Evolutionary conservation across 371 early-diverging fungal genomes (phyloP).

Genomic region (Nematocida parisii): DNA sequence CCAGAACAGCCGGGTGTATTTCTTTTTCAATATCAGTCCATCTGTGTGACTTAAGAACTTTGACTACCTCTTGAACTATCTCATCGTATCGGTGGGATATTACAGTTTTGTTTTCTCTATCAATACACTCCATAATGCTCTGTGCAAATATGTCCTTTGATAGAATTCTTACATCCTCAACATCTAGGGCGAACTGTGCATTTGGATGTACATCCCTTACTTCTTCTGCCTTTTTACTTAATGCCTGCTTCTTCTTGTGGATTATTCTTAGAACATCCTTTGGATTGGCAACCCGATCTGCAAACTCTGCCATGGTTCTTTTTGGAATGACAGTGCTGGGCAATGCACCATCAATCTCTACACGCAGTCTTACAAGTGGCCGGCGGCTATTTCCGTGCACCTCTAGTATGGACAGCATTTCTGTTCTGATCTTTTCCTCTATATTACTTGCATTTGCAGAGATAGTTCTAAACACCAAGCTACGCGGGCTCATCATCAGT

Average conservation of each 20-base stretch:
- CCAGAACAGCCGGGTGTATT: conserved; percentile 32
- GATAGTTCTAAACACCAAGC: conserved; percentile 74
- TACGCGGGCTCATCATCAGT: conserved; percentile 77
- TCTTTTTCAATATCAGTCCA: conserved; percentile 58
- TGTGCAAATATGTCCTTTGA: conserved; percentile 18
- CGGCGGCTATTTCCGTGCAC: conserved; percentile 1
- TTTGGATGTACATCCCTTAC: neutral
- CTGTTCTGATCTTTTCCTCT: conserved; percentile 31
- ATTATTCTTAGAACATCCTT: conserved; percentile 81
- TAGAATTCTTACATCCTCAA: conserved; percentile 19
- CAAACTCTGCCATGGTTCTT: conserved; percentile 78
- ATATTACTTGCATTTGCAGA: conserved; percentile 46
- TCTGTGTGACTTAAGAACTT: conserved; percentile 40
- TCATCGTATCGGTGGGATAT: conserved; percentile 41
- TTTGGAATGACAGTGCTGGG: conserved; percentile 78
- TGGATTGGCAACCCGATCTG: conserved; percentile 83
- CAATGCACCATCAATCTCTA: conserved; percentile 74
- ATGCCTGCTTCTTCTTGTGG: conserved; percentile 64
- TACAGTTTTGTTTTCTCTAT: conserved; percentile 35
- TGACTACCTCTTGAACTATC: conserved; percentile 27
- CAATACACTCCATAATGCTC: conserved; percentile 51
- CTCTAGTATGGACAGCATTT: conserved; percentile 27
- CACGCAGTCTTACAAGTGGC: conserved; percentile 72
- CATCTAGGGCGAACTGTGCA: conserved; percentile 15
- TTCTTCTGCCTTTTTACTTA: conserved; percentile 7